Evolutionary conservation across 2,329 filamentous ascomycete genomes (phyloP).

Genomic region (Calonectria pseudoturangicola): DNA sequence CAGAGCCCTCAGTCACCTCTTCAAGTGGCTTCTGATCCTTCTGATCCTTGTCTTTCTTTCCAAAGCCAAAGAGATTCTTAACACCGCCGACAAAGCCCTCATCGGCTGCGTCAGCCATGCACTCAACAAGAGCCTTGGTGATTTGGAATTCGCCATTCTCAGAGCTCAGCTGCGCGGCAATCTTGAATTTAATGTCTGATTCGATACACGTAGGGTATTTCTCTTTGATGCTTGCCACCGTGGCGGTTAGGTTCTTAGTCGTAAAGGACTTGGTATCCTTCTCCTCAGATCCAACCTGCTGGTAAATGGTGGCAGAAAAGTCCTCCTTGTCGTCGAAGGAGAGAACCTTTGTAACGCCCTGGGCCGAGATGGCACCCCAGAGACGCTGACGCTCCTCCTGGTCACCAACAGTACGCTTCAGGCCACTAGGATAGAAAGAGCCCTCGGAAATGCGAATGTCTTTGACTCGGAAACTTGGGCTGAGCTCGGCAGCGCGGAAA

Average conservation of each 20-base stretch:
- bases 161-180: slow-evolving; percentile 82
- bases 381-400: slow-evolving; percentile 87
- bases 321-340: slow-evolving; percentile 89
- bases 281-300: slow-evolving; percentile 78
- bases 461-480: slow-evolving; percentile 97
- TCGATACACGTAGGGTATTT: slow-evolving; percentile 83
- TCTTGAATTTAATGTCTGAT: slow-evolving; percentile 86
- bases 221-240: slow-evolving; percentile 85
- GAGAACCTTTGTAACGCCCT: slow-evolving; percentile 88
- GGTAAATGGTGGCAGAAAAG: slow-evolving; percentile 86
- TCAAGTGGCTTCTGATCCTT: slow-evolving; percentile 76
- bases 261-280: slow-evolving; percentile 79
- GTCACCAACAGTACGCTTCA: slow-evolving; percentile 83
- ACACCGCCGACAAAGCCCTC: slow-evolving; percentile 93
- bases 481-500: slow-evolving; percentile 94
- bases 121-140: slow-evolving; percentile 85
- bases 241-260: slow-evolving; percentile 90
- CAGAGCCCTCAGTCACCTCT: slow-evolving; percentile 63
- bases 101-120: slow-evolving; percentile 86
- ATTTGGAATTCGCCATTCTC: slow-evolving; percentile 89
- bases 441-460: slow-evolving; percentile 91
- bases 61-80: slow-evolving; percentile 97
- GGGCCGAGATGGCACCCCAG: slow-evolving; percentile 85
- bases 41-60: slow-evolving; percentile 88
- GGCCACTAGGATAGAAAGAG: slow-evolving; percentile 81